Percentiles rank a stretch among this genome's conserved stretches.
These are phyloP conservation scores for Terana coerulea DNA, from an alignment of 768 basidiomycete genomes.

Conservation along the genomic window DNA sequence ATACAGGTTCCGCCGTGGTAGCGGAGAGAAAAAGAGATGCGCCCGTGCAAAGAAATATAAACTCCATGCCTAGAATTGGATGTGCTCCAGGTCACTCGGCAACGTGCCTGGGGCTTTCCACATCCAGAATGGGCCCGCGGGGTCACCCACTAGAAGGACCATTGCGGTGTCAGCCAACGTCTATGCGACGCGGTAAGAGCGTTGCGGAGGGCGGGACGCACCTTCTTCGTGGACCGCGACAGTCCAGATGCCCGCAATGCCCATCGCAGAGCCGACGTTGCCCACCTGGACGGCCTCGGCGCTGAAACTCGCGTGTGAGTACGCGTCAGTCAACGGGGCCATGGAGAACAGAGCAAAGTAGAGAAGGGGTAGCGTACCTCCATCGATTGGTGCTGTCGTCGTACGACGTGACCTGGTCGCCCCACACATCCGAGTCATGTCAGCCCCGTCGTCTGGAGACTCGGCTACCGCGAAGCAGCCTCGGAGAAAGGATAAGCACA, in stretches of 20 bases:
- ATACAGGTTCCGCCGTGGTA: too few relatives aligned
- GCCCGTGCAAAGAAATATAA: too few relatives aligned
- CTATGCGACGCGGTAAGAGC: too few relatives aligned
- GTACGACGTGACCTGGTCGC: conserved; percentile 10
- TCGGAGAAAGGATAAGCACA: not conserved
- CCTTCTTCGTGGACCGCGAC: conserved; percentile 56
- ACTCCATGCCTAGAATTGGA: conserved; percentile 8
- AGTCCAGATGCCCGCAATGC: conserved; percentile 68
- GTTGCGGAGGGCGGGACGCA: too few relatives aligned
- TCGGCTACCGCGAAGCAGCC: not conserved
- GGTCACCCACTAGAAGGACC: conserved; percentile 49
- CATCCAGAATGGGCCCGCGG: conserved; percentile 71
- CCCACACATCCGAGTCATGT: not conserved
- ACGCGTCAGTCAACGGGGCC: not conserved
- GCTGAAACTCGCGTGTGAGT: conserved; percentile 30
- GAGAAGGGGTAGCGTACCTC: conserved; percentile 4
- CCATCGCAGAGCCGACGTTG: conserved; percentile 58
- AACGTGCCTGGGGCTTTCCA: conserved; percentile 49
- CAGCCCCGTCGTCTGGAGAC: not conserved
- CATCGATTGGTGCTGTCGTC: conserved; percentile 8
- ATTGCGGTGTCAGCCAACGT: too few relatives aligned
- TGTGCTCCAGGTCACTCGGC: not conserved
- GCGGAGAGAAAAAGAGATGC: too few relatives aligned
- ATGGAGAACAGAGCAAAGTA: not conserved
- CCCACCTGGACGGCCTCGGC: conserved; percentile 69